Conservation (phyloP, 2,329 filamentous ascomycete genomes). For the Periconia sp. region DNA sequence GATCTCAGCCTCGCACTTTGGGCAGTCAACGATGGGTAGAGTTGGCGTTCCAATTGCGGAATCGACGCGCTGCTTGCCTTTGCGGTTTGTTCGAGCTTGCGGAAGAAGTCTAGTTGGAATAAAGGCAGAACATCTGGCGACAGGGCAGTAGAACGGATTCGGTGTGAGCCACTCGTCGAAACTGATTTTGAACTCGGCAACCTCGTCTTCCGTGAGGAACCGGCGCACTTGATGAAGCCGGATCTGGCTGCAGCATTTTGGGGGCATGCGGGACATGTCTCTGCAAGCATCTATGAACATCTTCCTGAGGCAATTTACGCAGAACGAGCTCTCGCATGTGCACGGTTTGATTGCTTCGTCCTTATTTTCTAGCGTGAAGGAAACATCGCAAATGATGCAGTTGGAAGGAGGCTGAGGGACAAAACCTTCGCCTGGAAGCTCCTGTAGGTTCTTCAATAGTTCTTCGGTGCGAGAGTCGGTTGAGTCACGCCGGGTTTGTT, state of each 20-base stretch:
- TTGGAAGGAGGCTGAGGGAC: constrained; percentile 1
- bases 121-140: constrained; percentile 56
- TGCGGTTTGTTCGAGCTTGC: constrained; percentile 4
- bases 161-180: constrained; percentile 56
- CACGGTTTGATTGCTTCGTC: constrained; percentile 35
- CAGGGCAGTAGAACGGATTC: constrained; percentile 57
- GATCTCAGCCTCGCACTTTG: constrained; percentile 50
- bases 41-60: constrained; percentile 33
- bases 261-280: constrained; percentile 52
- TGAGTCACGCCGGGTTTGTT: background rate
- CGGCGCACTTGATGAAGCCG: constrained; percentile 49
- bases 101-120: constrained; percentile 43
- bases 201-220: constrained; percentile 44
- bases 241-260: constrained; percentile 53
- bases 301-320: constrained; percentile 44
- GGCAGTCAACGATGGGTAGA: constrained; percentile 47
- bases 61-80: constrained; percentile 29
- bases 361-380: constrained; percentile 15
- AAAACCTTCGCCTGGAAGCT: background rate
- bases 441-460: background rate
- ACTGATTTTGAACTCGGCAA: constrained; percentile 46
- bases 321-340: constrained; percentile 40
- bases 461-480: background rate
- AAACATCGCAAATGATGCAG: constrained; percentile 33
- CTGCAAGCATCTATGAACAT: constrained; percentile 52